Percentiles rank a stretch among this genome's conserved stretches.
These are phyloP conservation scores for Fonsecaea nubica DNA, from an alignment of 2,329 filamentous ascomycete species.

Conservation along the genomic window DNA sequence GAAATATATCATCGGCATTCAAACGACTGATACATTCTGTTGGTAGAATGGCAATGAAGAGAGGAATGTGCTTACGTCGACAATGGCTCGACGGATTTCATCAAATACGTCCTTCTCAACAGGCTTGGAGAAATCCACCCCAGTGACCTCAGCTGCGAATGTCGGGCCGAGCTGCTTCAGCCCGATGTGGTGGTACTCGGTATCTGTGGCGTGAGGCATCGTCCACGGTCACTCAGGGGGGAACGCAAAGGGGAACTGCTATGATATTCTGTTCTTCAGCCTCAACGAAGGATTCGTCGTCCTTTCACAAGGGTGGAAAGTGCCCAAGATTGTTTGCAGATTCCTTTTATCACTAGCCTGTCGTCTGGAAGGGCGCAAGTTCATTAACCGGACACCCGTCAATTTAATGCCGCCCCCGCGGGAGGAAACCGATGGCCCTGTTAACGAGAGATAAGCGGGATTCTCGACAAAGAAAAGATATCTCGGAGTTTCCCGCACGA, in stretches of 20 bases:
- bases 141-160: constrained; percentile 49
- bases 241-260: background rate
- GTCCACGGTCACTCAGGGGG: background rate
- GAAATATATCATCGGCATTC: background rate
- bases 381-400: background rate
- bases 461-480: background rate
- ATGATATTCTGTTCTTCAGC: background rate
- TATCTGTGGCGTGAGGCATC: constrained; percentile 41
- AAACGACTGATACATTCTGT: background rate
- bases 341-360: background rate
- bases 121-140: constrained; percentile 47
- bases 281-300: background rate
- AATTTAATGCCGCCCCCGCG: constrained; percentile 28
- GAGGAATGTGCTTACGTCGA: constrained; percentile 42
- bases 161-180: constrained; percentile 47
- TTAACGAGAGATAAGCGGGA: constrained; percentile 18
- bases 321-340: too few relatives aligned
- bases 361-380: background rate
- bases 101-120: constrained; percentile 46
- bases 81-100: constrained; percentile 47
- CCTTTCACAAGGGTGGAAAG: too few relatives aligned
- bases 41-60: background rate
- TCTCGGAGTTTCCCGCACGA: constrained; percentile 15
- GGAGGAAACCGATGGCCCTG: background rate
- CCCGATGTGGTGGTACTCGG: constrained; percentile 42